Conservation (phyloP, 2,329 filamentous ascomycete genomes). For the Tolypocladium guangdongense region DNA sequence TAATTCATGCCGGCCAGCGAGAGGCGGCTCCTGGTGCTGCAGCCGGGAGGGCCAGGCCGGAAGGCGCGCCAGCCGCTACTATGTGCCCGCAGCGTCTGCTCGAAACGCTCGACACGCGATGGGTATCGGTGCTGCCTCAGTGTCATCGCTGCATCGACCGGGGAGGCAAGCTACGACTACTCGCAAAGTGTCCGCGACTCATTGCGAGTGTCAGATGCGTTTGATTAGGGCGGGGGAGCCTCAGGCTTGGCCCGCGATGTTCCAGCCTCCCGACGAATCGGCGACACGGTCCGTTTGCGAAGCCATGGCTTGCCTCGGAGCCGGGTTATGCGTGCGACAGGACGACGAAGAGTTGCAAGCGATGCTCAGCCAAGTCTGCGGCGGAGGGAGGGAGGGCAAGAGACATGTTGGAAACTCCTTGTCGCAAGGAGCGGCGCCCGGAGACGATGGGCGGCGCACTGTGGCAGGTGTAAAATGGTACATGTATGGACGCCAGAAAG, state of each 20-base stretch:
- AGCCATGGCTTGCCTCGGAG: not conserved
- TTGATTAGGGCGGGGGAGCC: not conserved
- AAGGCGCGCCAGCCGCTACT: not conserved
- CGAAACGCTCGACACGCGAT: not conserved
- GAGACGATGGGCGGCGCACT: not conserved
- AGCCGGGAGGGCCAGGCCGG: not conserved
- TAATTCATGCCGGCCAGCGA: too few relatives aligned
- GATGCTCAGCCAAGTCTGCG: not conserved
- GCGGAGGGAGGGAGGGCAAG: not conserved
- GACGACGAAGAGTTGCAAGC: not conserved
- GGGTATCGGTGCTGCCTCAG: not conserved
- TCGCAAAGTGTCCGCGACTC: not conserved
- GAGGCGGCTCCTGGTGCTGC: not conserved
- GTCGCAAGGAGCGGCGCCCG: not conserved
- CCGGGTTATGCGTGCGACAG: not conserved
- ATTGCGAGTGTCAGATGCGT: conserved; percentile 1
- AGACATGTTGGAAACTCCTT: not conserved
- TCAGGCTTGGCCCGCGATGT: not conserved
- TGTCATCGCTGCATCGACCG: not conserved
- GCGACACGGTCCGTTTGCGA: not conserved
- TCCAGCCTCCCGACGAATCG: not conserved
- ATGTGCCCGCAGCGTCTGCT: not conserved
- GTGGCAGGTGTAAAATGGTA: not conserved
- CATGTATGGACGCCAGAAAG: not conserved
- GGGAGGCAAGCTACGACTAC: not conserved